Base-by-base conservation (phyloP, 164 flowering plant genomes). In the Vitis labrusca region DNA sequence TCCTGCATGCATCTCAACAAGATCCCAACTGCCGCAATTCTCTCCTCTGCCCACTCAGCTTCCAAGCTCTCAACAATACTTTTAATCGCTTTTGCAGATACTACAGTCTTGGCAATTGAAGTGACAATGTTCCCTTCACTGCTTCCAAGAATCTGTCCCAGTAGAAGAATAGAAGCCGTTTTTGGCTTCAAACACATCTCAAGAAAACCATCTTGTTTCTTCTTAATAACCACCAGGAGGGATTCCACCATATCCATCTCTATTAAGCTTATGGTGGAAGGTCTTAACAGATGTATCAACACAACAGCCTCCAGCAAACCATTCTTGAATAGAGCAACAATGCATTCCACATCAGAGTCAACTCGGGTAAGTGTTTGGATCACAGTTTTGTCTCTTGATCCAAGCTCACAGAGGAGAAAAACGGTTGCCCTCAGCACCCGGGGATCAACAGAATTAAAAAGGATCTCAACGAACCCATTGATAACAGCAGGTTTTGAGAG, bases 261-360 rank as follows among this genome's bases (percentile, higher is more conserved):
- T 15, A 78, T 15, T 15, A 89, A 81, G 63, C 71, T 77, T 2
- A 10, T 9, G 13, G 67, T 70, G 5, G 89, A 81, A 71, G 87
- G 88, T 29, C 74, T 79, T 73, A 91, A 71, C 17, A 88, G 77
- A 79, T 85, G 83, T 66, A 91, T 81, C 82, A 91, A 71, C 19
- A 86, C 94, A 10, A 81, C 86, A 29, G 97, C 97, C 78, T 91
- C 94, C 19, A 71, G 10, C 66, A 91, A 65, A 14, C 97, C 97
- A 57, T 84, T 85, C 79, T 88, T 88, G 77, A 88, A 88, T 27
- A 91, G 86, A 60, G 89, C 81, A 67, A 85, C 84, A 10, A 89
- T 67, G 58, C 89, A 70, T 19, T 88, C 90, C 13, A 91, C 85
- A 76, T 89, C 90, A 8, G 94, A 85, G 13, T 89, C 90, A 49